Percentiles rank a stretch among this genome's conserved stretches.
Evolutionary conservation across 2,329 filamentous ascomycete species (phyloP).

Genomic region (Delphinella strobiligena): DNA sequence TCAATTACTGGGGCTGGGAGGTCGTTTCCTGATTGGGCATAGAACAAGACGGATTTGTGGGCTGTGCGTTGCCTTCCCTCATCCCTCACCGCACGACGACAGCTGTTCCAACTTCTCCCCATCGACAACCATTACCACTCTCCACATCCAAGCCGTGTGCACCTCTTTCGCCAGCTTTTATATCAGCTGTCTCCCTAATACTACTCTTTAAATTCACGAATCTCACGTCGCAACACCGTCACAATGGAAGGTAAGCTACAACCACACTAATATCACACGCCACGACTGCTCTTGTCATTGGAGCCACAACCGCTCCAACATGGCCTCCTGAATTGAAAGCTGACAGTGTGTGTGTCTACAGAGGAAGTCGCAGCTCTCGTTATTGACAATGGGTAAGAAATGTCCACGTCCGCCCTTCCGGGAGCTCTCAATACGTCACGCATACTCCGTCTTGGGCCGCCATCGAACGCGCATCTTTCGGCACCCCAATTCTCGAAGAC

Average conservation of each 20-base stretch:
- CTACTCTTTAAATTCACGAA: constrained; percentile 2
- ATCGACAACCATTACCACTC: constrained; percentile 8
- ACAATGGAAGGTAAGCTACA: constrained; percentile 20
- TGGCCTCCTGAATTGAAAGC: constrained; percentile 3
- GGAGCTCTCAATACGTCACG: constrained; percentile 20
- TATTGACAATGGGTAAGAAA: constrained; percentile 99
- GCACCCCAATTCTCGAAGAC: no score
- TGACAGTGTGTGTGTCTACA: constrained; percentile 34
- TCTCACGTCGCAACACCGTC: constrained; percentile 10
- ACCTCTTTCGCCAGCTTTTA: constrained; percentile 7
- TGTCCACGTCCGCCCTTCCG: constrained; percentile 1
- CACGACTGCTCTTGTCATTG: constrained; percentile 2
- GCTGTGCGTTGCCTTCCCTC: constrained; percentile 7
- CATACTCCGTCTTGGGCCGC: constrained; percentile 15
- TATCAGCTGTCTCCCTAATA: constrained; percentile 3
- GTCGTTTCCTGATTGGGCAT: constrained; percentile 3
- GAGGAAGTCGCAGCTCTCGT: constrained; percentile 99
- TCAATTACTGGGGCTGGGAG: background rate
- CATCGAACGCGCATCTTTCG: constrained; percentile 8
- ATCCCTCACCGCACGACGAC: constrained; percentile 7
- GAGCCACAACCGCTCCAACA: constrained; percentile 1
- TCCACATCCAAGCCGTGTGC: constrained; percentile 7
- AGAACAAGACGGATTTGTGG: constrained; percentile 3
- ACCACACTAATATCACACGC: constrained; percentile 6
- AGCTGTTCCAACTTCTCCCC: constrained; percentile 9